Percentiles rank a stretch among this genome's conserved stretches.
Evolutionary conservation across 192 early-diverging fungal genomes (phyloP).

Genomic region (Backusella parvicylindrica): DNA sequence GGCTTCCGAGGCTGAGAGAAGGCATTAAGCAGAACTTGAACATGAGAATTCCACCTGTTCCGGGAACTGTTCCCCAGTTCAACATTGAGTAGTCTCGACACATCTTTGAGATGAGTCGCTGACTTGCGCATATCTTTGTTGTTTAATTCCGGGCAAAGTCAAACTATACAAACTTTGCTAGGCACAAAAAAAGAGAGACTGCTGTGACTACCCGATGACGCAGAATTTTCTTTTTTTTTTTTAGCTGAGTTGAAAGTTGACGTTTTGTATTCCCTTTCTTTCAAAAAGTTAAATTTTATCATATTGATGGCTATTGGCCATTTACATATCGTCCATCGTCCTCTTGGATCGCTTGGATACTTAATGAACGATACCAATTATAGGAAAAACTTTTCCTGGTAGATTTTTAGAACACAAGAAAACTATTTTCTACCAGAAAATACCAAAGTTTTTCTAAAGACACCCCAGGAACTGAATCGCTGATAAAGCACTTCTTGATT

Average conservation of each 20-base stretch:
- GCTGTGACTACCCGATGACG: constrained; percentile 11
- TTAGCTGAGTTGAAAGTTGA: neutral
- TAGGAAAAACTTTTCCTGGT: no score
- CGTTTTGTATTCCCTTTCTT: neutral
- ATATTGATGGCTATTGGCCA: neutral
- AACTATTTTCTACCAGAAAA: no score
- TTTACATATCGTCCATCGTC: no score
- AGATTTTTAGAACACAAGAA: no score
- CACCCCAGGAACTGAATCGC: no score
- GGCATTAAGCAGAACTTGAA: neutral
- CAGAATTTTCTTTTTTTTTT: neutral
- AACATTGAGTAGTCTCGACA: constrained; percentile 4
- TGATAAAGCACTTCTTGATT: no score
- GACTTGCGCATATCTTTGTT: constrained; percentile 22
- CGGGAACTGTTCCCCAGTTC: neutral
- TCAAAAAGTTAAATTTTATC: neutral
- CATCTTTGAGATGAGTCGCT: constrained; percentile 16
- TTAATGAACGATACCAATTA: no score
- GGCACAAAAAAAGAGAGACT: constrained; percentile 12
- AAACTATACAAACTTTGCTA: constrained; percentile 5
- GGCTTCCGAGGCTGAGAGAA: constrained; percentile 1
- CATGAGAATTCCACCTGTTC: constrained; percentile 8
- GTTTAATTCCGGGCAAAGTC: constrained; percentile 5
- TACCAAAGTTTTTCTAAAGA: no score
- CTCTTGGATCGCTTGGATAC: no score